Conservation (phyloP, 305 asterid genomes). For the Striga hermonthica region DNA sequence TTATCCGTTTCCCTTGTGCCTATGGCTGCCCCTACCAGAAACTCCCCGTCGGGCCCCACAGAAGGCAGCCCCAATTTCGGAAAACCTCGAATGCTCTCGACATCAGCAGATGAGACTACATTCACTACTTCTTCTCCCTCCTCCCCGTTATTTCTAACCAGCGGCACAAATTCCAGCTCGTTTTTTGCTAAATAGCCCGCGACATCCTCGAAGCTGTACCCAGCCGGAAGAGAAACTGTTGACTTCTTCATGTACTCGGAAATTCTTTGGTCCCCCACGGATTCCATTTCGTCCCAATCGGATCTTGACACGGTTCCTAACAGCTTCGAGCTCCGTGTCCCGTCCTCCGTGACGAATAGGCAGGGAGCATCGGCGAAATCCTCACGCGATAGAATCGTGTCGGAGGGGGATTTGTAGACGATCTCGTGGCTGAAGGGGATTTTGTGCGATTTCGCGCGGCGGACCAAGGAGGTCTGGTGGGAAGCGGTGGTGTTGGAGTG, state of each 20-base stretch:
- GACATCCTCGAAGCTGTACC: constrained; percentile 61
- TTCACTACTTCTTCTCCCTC: constrained; percentile 57
- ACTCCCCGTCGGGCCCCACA: constrained; percentile 59
- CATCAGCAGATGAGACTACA: constrained; percentile 51
- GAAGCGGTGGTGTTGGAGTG: constrained; percentile 64
- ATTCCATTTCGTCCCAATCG: constrained; percentile 53
- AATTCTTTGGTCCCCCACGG: constrained; percentile 50
- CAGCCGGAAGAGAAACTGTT: constrained; percentile 51
- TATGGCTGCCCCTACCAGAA: constrained; percentile 81
- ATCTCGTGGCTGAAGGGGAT: constrained; percentile 63
- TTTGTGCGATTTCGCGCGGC: constrained; percentile 61
- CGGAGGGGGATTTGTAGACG: constrained; percentile 46
- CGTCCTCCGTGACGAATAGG: constrained; percentile 61
- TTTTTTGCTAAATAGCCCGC: constrained; percentile 67
- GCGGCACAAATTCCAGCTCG: constrained; percentile 52
- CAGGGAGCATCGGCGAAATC: constrained; percentile 64
- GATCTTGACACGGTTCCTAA: constrained; percentile 58
- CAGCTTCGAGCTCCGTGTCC: constrained; percentile 41
- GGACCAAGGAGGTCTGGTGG: constrained; percentile 55
- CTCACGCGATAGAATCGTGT: constrained; percentile 47
- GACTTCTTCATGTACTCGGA: constrained; percentile 55
- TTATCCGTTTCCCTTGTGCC: constrained; percentile 90
- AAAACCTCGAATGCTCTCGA: constrained; percentile 57
- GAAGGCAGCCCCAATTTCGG: constrained; percentile 85
- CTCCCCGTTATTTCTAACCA: constrained; percentile 46